These are phyloP conservation scores for Boletus reticuloceps DNA, from an alignment of 768 basidiomycete species.

Conservation along the genomic window DNA sequence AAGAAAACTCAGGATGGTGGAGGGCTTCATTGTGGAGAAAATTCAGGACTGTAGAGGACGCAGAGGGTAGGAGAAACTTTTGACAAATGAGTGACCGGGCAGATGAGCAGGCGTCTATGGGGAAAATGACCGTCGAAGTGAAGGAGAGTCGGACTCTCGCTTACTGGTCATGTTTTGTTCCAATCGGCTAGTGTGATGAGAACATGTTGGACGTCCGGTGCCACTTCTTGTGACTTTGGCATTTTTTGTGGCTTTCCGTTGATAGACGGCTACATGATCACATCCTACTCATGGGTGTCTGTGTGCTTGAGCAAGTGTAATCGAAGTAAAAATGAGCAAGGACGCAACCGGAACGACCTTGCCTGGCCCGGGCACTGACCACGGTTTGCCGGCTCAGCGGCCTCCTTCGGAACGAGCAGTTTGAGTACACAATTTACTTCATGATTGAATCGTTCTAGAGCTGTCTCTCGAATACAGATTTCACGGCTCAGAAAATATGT, in stretches of 20 bases:
- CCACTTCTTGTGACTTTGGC: too few species aligned
- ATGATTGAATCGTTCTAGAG: too few species aligned
- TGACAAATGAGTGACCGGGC: slow-evolving; percentile 22
- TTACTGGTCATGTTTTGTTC: slow-evolving; percentile 10
- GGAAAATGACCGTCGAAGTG: slow-evolving; percentile 1
- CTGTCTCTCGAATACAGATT: too few species aligned
- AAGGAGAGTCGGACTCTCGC: background rate
- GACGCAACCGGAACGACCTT: too few species aligned
- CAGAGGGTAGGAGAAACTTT: background rate
- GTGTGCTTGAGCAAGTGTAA: background rate
- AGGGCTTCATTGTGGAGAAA: slow-evolving; percentile 21
- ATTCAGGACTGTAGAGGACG: background rate
- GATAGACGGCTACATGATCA: background rate
- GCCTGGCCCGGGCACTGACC: too few species aligned
- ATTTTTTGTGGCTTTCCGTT: too few species aligned
- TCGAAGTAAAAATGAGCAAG: background rate
- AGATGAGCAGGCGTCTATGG: slow-evolving; percentile 9
- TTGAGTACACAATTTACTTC: too few species aligned
- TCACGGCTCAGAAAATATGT: too few species aligned
- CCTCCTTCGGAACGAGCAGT: too few species aligned
- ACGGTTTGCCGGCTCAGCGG: too few species aligned
- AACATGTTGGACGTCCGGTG: background rate
- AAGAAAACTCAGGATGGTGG: slow-evolving; percentile 34
- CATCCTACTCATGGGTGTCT: background rate
- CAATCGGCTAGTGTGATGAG: slow-evolving; percentile 22